Conservation (phyloP, 1,284 basidiomycete species). For the Irpex lacteus region DNA sequence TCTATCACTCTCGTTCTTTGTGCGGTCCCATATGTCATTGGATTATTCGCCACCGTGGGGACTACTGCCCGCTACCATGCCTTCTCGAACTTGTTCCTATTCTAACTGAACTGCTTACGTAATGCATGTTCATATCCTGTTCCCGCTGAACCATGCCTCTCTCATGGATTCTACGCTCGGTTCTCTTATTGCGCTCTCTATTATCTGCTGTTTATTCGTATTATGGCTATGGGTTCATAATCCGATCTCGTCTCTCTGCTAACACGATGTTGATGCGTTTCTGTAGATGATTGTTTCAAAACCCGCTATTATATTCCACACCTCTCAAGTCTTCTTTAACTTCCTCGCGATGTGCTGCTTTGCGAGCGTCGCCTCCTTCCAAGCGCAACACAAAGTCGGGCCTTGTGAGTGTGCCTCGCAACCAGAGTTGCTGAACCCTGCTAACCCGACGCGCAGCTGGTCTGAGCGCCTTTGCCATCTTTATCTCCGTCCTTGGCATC, state of each 20-base stretch:
- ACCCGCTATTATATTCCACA: slow-evolving; percentile 70
- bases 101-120: slow-evolving; percentile 42
- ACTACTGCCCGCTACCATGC: slow-evolving; percentile 6
- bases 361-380: slow-evolving; percentile 82
- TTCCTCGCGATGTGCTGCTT: slow-evolving; percentile 88
- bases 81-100: background rate
- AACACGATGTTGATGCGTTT: slow-evolving; percentile 18
- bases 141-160: slow-evolving; percentile 10
- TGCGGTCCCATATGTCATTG: slow-evolving; percentile 11
- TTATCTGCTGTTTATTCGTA: slow-evolving; percentile 58
- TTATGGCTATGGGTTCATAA: slow-evolving; percentile 63
- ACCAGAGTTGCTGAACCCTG: background rate
- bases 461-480: slow-evolving; percentile 81
- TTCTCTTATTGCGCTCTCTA: slow-evolving; percentile 55
- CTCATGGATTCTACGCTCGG: slow-evolving; percentile 35
- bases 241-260: slow-evolving; percentile 15
- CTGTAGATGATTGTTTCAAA: slow-evolving; percentile 81
- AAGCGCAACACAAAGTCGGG: slow-evolving; percentile 77
- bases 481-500: slow-evolving; percentile 70
- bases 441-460: slow-evolving; percentile 55
- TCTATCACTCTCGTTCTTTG: slow-evolving; percentile 13
- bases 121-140: slow-evolving; percentile 36
- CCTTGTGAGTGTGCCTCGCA: slow-evolving; percentile 62
- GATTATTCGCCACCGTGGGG: slow-evolving; percentile 5
- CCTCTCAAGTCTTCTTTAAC: slow-evolving; percentile 81